Percentiles rank a stretch among this genome's conserved stretches.
Conservation (phyloP, 495 filamentous ascomycete species). For the Aspergillus kassunensis region DNA sequence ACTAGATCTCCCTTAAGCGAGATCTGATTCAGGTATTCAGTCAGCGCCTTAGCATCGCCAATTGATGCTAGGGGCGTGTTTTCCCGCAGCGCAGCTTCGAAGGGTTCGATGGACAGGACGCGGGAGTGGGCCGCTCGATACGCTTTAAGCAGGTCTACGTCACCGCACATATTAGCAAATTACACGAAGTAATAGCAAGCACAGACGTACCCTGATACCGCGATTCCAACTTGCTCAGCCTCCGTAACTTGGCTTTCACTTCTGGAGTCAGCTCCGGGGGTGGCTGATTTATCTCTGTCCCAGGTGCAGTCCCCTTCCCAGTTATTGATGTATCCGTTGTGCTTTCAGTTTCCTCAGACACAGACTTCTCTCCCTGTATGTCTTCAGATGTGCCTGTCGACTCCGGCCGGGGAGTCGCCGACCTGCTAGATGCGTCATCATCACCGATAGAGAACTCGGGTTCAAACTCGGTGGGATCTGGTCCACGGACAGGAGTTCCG, state of each 20-base stretch:
- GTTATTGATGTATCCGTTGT: constrained; percentile 17
- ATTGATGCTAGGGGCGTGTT: constrained; percentile 89
- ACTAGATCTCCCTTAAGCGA: constrained; percentile 84
- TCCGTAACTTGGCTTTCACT: constrained; percentile 60
- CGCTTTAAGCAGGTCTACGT: constrained; percentile 77
- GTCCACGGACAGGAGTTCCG: constrained; percentile 50
- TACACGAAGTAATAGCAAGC: not conserved
- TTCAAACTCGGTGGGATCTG: constrained; percentile 83
- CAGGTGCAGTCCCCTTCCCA: constrained; percentile 21
- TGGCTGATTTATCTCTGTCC: constrained; percentile 20
- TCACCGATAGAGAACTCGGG: constrained; percentile 78
- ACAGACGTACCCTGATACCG: constrained; percentile 71
- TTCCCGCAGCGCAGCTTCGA: constrained; percentile 85
- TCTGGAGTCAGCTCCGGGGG: constrained; percentile 68
- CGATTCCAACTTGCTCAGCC: constrained; percentile 80
- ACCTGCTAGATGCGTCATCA: constrained; percentile 58
- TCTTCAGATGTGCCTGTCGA: constrained; percentile 24
- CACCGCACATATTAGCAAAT: not conserved
- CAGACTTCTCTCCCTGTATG: constrained; percentile 28
- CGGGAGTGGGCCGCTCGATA: constrained; percentile 87
- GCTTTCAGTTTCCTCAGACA: constrained; percentile 22
- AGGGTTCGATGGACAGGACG: constrained; percentile 80
- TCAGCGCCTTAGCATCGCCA: constrained; percentile 73
- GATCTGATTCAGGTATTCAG: constrained; percentile 92
- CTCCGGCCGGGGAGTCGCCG: constrained; percentile 49